Base-by-base conservation (phyloP, 139 green algal genomes). In the Micractinium sp. region DNA sequence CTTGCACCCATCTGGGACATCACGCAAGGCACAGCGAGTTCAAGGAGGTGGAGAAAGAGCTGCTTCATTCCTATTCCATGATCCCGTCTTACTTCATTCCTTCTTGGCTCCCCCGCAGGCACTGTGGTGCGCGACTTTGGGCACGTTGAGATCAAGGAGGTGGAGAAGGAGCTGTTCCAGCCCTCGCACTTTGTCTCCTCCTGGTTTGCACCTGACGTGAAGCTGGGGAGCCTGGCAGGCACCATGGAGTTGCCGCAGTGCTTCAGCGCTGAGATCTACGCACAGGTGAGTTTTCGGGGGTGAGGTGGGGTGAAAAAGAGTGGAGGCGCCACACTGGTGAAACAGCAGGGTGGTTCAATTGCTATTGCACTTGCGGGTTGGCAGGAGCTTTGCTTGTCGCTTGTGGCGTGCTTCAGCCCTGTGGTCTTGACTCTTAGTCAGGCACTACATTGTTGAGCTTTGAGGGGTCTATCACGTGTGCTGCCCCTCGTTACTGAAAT, bases 201-300 rank as follows among this genome's bases (percentile, higher is more conserved):
- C 41, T 99, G 97, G 97, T 99, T 98, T 88, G 85, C 78, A 23
- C 76, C 88, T 13, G 97, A 99, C 92, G 90, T 87, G 33, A 80
- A 81, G 86, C 86, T 90, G 38, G 86, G 86, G 74, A 92, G 81
- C 85, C 89, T 99, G 75, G 83, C 88, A 0, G 84, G 98, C 69
- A 90, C 93, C 39, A 90, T 99, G 88, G 95, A 98, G 80, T 85
- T 92, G 29, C 94, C 95, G 0, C 85, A 93, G 71, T 97, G 93
- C 91, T 99, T 99, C 86, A 80, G 86, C 31, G 94, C 95, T 16
- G 97, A 99, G 91, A 90, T 95, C 14, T 99, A 99, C 80, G 94
- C 91, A 1, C 61, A 87, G 83, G 83, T 80, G 61, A 5, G 81
- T 63, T 67, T 16, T 14, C 60, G 60, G 60, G 60, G 60, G 60